phyloP scores from a whole-genome alignment of 805 yeast species.

The Starmerella floris region DNA sequence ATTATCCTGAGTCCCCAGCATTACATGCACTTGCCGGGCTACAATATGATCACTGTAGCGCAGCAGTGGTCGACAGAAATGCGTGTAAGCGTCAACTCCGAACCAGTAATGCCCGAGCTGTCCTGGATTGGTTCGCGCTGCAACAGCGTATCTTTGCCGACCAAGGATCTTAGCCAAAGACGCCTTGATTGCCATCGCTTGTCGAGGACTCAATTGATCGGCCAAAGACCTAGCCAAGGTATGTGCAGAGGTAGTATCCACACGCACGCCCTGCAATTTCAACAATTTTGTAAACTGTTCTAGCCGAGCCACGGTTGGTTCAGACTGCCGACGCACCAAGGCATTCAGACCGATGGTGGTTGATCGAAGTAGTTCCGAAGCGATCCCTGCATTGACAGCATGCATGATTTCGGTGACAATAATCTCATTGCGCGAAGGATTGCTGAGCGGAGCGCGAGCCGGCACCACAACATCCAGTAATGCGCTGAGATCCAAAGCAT shows the following conservation, averaged over 20 bases:
- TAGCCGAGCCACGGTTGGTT: slow-evolving; percentile 70
- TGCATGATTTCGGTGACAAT: slow-evolving; percentile 63
- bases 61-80: slow-evolving; percentile 83
- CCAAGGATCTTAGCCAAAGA: slow-evolving; percentile 68
- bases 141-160: slow-evolving; percentile 75
- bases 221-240: slow-evolving; percentile 60
- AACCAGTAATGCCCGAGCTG: slow-evolving; percentile 66
- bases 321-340: slow-evolving; percentile 71
- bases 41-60: slow-evolving; percentile 87
- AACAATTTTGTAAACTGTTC: slow-evolving; percentile 67
- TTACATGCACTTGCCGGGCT: slow-evolving; percentile 75
- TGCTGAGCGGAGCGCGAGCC: slow-evolving; percentile 11
- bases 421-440: slow-evolving; percentile 30
- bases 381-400: slow-evolving; percentile 74
- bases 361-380: slow-evolving; percentile 47
- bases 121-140: slow-evolving; percentile 75
- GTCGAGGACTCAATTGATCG: slow-evolving; percentile 44
- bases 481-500: slow-evolving; percentile 8
- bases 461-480: slow-evolving; percentile 16
- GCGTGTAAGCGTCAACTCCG: slow-evolving; percentile 77
- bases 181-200: slow-evolving; percentile 64
- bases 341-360: slow-evolving; percentile 69
- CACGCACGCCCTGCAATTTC: slow-evolving; percentile 35
- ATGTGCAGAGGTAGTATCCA: slow-evolving; percentile 65
- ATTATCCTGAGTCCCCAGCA: slow-evolving; percentile 30